Evolutionary conservation across 306 rosid species (phyloP).

Genomic region (Inga oerstediana): DNA sequence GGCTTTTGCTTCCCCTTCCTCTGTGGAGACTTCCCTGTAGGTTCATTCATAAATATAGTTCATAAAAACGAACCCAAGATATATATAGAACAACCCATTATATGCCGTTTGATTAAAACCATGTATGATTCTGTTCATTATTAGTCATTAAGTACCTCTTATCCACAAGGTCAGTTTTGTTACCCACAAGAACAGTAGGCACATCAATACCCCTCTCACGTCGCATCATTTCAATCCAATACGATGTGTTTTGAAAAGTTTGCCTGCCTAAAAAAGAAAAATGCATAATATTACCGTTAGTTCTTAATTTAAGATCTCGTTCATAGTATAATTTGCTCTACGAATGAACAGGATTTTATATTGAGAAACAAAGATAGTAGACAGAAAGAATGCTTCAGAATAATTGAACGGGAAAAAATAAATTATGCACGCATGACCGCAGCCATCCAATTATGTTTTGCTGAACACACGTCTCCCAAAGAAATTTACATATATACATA

Average conservation of each 20-base stretch:
- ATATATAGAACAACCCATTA: not conserved
- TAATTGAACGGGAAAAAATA: not conserved
- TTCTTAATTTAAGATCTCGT: too few relatives aligned
- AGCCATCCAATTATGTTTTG: too few relatives aligned
- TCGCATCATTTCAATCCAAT: conserved; percentile 86
- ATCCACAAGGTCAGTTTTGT: conserved; percentile 82
- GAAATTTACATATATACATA: too few relatives aligned
- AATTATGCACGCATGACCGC: not conserved
- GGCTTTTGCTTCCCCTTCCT: conserved; percentile 58
- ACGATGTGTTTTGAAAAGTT: conserved; percentile 65
- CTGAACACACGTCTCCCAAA: too few relatives aligned
- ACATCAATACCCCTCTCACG: conserved; percentile 78
- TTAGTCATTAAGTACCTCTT: conserved; percentile 51
- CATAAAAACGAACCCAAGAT: not conserved
- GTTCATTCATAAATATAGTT: conserved; percentile 21
- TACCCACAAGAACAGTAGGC: conserved; percentile 71
- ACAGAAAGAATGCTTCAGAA: conserved; percentile 31
- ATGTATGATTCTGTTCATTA: not conserved
- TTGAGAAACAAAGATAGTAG: not conserved
- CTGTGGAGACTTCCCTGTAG: conserved; percentile 53
- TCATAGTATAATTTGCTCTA: too few relatives aligned
- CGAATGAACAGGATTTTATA: too few relatives aligned
- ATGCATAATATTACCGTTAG: not conserved
- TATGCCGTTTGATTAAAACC: not conserved
- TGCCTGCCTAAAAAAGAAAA: conserved; percentile 53